These are phyloP conservation scores for Cairneyella variabilis DNA, from an alignment of 495 filamentous ascomycete genomes.

Conservation along the genomic window DNA sequence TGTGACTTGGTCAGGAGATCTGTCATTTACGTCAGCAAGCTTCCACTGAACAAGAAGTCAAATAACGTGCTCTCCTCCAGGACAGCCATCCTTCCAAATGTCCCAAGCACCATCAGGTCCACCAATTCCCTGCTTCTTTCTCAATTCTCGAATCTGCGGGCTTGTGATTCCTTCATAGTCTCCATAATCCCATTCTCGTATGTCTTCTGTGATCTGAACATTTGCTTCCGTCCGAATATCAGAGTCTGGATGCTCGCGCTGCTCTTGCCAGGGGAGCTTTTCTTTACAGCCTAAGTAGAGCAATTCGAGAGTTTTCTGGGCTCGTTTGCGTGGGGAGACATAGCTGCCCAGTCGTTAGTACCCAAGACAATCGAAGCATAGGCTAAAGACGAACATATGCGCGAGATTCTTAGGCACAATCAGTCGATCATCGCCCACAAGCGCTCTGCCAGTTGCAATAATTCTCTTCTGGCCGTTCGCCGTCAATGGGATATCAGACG, in stretches of 20 bases:
- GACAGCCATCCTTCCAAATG: conserved; percentile 83
- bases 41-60: background rate
- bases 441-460: conserved; percentile 71
- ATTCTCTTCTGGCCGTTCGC: conserved; percentile 82
- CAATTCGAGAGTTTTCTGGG: conserved; percentile 82
- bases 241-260: conserved; percentile 35
- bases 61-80: conserved; percentile 55
- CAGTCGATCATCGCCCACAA: conserved; percentile 79
- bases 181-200: conserved; percentile 95
- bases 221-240: conserved; percentile 38
- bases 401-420: conserved; percentile 80
- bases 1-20: conserved; percentile 34
- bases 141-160: conserved; percentile 58
- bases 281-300: conserved; percentile 54
- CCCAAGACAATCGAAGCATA: background rate
- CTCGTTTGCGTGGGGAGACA: conserved; percentile 82
- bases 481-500: conserved; percentile 82
- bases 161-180: conserved; percentile 89
- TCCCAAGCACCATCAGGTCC: conserved; percentile 54
- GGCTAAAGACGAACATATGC: conserved; percentile 53
- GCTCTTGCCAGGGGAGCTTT: conserved; percentile 41
- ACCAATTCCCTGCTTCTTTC: conserved; percentile 57
- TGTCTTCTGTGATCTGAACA: conserved; percentile 68
- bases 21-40: conserved; percentile 7
- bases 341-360: conserved; percentile 43